Evolutionary conservation across 139 green algal species (phyloP), one percentile per base, ranked within the genome.

Genomic region (Micractinium conductrix): DNA sequence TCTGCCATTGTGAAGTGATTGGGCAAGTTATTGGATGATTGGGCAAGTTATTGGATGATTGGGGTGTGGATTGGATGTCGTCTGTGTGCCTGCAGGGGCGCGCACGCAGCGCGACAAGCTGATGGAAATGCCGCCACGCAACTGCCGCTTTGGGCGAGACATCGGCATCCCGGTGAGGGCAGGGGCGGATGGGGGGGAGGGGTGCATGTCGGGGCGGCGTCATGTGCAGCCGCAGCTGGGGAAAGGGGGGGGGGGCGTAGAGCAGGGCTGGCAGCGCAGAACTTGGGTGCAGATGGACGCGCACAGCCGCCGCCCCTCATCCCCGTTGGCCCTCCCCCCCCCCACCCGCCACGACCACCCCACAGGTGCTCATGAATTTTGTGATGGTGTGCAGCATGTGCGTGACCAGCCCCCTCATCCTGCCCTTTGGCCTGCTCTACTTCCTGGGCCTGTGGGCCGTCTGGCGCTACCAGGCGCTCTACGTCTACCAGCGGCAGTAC

Each of bases 371-470:
- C 68, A 91, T 93, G 63, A 89, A 93, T 53, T 92, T 84, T 71
- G 86, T 93, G 73, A 92, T 93, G 78, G 78, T 83, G 30, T 74
- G 78, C 42, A 75, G 58, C 55, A 82, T 82, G 76, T 60, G 67
- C 79, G 73, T 92, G 48, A 84, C 89, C 42, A 85, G 67, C 26
- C 91, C 91, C 24, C 75, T 94, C 62, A 93, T 94, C 69, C 80
- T 94, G 26, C 90, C 90, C 81, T 94, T 93, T 79, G 78, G 83
- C 72, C 84, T 94, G 17, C 60, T 92, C 72, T 94, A 94, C 85
- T 94, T 94, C 35, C 43, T 86, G 75, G 60, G 88, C 28, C 67
- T 88, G 35, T 93, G 87, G 87, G 83, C 87, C 2, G 85, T 94
- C 33, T 94, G 91, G 91, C 84, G 91, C 43, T 85, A 93, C 78